Conservation (phyloP, 1,284 basidiomycete species). For the Pascua guehoae region DNA sequence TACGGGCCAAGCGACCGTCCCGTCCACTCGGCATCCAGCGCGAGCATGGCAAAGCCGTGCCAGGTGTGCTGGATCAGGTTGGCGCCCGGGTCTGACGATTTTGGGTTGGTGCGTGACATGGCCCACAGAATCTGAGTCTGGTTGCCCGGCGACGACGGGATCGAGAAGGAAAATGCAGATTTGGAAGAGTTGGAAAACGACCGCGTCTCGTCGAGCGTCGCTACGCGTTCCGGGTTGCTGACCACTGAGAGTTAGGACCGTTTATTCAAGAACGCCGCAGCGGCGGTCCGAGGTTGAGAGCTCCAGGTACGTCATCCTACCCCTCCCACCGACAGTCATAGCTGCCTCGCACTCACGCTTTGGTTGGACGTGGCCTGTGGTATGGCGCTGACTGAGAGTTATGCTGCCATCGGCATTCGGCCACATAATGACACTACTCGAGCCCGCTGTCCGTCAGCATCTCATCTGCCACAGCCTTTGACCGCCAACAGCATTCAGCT, state of each 20-base stretch:
- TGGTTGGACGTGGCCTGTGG: conserved; percentile 54
- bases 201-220: conserved; percentile 47
- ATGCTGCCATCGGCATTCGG: conserved; percentile 56
- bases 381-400: conserved; percentile 60
- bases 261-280: not conserved
- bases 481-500: no score
- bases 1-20: no score
- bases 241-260: conserved; percentile 19
- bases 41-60: conserved; percentile 4
- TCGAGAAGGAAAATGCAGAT: conserved; percentile 52
- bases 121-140: conserved; percentile 56
- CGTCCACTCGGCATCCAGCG: not conserved
- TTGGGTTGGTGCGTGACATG: conserved; percentile 52
- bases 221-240: conserved; percentile 53
- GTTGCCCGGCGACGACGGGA: conserved; percentile 51
- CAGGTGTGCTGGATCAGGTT: conserved; percentile 51
- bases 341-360: conserved; percentile 35
- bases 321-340: no score
- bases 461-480: no score
- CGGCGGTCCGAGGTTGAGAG: no score
- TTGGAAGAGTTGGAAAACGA: conserved; percentile 41
- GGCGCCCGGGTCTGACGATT: conserved; percentile 47
- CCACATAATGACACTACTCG: conserved; percentile 66
- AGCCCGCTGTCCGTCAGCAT: conserved; percentile 32
- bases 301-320: no score